Evolutionary conservation across 805 yeast genomes (phyloP), one percentile per base, ranked within the genome.

Genomic region (Wickerhamiella brachini): DNA sequence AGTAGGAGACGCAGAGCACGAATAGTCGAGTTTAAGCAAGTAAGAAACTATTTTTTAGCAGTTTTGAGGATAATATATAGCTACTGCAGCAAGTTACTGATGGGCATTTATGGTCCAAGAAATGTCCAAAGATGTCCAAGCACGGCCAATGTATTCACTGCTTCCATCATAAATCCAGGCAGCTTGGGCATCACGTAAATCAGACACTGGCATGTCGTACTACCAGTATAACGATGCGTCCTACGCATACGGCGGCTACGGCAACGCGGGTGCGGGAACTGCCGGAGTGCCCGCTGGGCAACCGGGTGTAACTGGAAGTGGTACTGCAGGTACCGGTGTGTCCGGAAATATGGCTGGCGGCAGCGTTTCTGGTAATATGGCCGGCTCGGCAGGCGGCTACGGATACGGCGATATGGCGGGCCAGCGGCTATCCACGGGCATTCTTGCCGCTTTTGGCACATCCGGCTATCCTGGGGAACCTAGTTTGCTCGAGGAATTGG

Each of bases 391-490:
- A 13, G 37, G 38, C 39, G 57, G 48, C 4, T 53, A 15, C 37
- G 45, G 43, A 3, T 50, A 34, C n/a, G 56, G 44, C 37, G 44
- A 48, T 8, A 47, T 47, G 26, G 53, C 49, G 8, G 50, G 50
- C 20, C 50, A 68, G 41, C 71, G 72, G 49, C 71, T 90, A 48
- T 74, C 86, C 1, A 71, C 79, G 0, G 98, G 98, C 0, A 63
- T 88, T 46, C 66, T 94, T 5, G 95, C 96, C 3, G 98, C 97
- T 0, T 82, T 93, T 61, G 85, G 96, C 1, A 84, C 96, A 0
- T 73, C 83, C 0, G 98, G 98, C 0, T 93, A 93, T 62, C 81
- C 95, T 0, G 90, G 88, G n/a, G 98, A 93, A 65, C 89, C 95
- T 0, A 88, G 97, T 2, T 71, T 93, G 45, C 70, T 93, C 49